phyloP scores from a whole-genome alignment of 345 rosid genomes.

The Salix suchowensis region DNA sequence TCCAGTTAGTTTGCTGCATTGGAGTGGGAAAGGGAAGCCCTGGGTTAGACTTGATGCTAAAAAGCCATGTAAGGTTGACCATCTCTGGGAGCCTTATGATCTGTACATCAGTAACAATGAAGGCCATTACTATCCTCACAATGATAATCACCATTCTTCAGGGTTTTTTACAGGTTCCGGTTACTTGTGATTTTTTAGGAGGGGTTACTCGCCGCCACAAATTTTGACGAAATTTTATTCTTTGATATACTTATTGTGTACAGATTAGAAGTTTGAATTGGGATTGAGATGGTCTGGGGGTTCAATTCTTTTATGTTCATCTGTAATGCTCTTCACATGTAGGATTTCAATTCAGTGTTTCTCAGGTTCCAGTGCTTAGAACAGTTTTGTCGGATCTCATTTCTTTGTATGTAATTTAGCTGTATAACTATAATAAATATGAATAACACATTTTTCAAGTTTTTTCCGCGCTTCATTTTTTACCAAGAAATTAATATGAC shows the following conservation, averaged over 20 bases:
- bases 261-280: conserved; percentile 11
- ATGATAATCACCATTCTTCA: conserved; percentile 18
- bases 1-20: conserved; percentile 85
- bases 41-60: conserved; percentile 80
- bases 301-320: background rate
- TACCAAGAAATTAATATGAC: no score
- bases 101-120: background rate
- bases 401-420: conserved; percentile 24
- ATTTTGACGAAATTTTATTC: conserved; percentile 20
- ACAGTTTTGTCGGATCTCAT: conserved; percentile 36
- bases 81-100: conserved; percentile 82
- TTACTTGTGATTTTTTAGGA: conserved; percentile 28
- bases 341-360: conserved; percentile 7
- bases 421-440: background rate
- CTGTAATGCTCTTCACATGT: background rate
- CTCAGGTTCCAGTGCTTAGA: conserved; percentile 22
- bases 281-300: background rate
- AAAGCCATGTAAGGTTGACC: conserved; percentile 73
- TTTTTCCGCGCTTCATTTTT: no score
- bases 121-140: background rate
- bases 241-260: conserved; percentile 33
- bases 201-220: background rate
- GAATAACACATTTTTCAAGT: conserved; percentile 7
- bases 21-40: conserved; percentile 99
- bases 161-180: conserved; percentile 29